Conservation (phyloP, 2,329 filamentous ascomycete species). For the Diaporthe vaccinii region DNA sequence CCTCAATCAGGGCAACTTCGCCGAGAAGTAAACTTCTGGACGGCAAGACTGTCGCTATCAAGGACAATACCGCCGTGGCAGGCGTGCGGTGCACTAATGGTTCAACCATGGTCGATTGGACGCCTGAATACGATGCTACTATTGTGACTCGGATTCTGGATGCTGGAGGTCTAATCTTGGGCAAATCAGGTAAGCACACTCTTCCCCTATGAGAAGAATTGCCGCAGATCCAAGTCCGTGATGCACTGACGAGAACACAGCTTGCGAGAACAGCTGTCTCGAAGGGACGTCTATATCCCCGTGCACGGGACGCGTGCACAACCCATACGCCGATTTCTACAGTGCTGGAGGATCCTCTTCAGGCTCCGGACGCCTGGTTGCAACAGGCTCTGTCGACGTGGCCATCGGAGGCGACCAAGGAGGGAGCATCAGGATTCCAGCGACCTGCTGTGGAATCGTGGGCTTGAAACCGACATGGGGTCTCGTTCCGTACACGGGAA, state of each 20-base stretch:
- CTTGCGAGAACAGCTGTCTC: slow-evolving; percentile 50
- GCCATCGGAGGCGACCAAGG: slow-evolving; percentile 47
- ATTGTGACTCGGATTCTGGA: slow-evolving; percentile 46
- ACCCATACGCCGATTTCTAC: slow-evolving; percentile 46
- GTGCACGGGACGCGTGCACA: slow-evolving; percentile 48
- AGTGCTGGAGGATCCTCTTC: slow-evolving; percentile 50
- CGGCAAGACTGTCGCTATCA: slow-evolving; percentile 43
- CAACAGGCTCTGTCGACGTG: slow-evolving; percentile 41
- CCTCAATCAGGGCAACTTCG: slow-evolving; percentile 18
- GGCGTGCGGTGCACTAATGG: slow-evolving; percentile 47
- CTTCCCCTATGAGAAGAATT: too few species aligned
- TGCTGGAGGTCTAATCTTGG: slow-evolving; percentile 46
- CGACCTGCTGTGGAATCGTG: slow-evolving; percentile 49
- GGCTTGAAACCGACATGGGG: slow-evolving; percentile 57
- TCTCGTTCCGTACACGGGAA: slow-evolving; percentile 60
- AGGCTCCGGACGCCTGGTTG: slow-evolving; percentile 50
- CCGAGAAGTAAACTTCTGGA: slow-evolving; percentile 24
- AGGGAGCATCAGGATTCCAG: slow-evolving; percentile 51
- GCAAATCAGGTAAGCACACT: slow-evolving; percentile 37
- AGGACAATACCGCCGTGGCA: slow-evolving; percentile 50
- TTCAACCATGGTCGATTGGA: slow-evolving; percentile 40
- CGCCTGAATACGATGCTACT: slow-evolving; percentile 44
- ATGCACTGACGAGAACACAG: slow-evolving; percentile 39
- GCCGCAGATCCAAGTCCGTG: background rate
- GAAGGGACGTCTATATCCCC: slow-evolving; percentile 49